Conservation (phyloP, 345 rosid genomes). For the Acer negundo region DNA sequence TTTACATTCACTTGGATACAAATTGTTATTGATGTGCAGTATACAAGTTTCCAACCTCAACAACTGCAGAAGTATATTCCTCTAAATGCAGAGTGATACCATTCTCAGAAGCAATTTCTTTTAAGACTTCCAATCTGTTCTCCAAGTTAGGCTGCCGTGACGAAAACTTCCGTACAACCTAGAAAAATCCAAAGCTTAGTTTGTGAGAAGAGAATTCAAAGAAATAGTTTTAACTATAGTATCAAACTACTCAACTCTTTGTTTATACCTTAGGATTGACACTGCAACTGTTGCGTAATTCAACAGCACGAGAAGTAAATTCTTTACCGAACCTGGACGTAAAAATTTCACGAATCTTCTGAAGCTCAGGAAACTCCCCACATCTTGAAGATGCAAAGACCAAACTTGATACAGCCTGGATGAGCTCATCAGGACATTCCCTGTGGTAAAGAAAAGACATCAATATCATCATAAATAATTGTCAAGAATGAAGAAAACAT, state of each 20-base stretch:
- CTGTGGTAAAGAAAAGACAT: constrained; percentile 18
- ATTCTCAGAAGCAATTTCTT: constrained; percentile 39
- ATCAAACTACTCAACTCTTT: not conserved
- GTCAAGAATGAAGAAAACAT: not conserved
- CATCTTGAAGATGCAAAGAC: constrained; percentile 61
- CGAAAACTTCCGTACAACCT: constrained; percentile 57
- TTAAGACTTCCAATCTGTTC: constrained; percentile 36
- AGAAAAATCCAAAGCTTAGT: not conserved
- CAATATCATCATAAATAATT: no score
- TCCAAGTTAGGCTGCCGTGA: constrained; percentile 35
- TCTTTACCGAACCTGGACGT: constrained; percentile 38
- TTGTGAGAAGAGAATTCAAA: not conserved
- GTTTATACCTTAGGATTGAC: constrained; percentile 47
- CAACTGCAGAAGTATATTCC: constrained; percentile 9
- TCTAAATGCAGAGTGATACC: constrained; percentile 35
- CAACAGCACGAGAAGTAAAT: constrained; percentile 39
- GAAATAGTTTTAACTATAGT: not conserved
- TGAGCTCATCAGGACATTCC: constrained; percentile 56
- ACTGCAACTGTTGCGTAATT: constrained; percentile 37
- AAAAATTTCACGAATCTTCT: constrained; percentile 36
- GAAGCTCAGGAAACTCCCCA: constrained; percentile 61
- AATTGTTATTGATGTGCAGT: not conserved
- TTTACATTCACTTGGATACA: not conserved
- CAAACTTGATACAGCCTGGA: constrained; percentile 54
- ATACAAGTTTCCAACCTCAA: constrained; percentile 22